phyloP scores from a whole-genome alignment of 2,329 filamentous ascomycete species.

The Exserohilum turcica region DNA sequence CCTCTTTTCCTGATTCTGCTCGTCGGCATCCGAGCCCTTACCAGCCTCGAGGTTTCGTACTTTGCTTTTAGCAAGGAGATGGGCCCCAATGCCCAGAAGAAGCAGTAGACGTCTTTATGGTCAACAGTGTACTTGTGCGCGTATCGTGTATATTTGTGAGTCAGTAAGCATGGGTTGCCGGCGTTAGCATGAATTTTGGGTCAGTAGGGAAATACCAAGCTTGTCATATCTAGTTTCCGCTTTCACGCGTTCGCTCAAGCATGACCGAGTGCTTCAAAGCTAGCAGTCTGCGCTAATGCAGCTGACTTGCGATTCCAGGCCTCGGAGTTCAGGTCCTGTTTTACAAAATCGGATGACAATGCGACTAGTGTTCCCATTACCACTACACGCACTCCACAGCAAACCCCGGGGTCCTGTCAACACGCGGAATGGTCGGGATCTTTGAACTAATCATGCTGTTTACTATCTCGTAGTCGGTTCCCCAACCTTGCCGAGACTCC shows the following conservation, averaged over 20 bases:
- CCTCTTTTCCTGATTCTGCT: slow-evolving; percentile 78
- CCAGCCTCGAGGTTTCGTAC: slow-evolving; percentile 86
- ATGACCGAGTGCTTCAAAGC: not conserved
- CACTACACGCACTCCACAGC: not conserved
- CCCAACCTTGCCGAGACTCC: slow-evolving; percentile 10
- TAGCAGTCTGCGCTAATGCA: too few relatives aligned
- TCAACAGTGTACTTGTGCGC: slow-evolving; percentile 2
- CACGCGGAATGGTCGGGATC: slow-evolving; percentile 1
- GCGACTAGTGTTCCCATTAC: not conserved
- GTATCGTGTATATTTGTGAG: slow-evolving; percentile 12
- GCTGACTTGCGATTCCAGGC: too few relatives aligned
- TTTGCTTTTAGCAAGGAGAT: slow-evolving; percentile 97
- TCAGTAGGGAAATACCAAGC: slow-evolving; percentile 16
- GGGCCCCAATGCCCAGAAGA: slow-evolving; percentile 87
- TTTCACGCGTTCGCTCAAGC: not conserved
- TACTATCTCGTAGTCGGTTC: slow-evolving; percentile 2
- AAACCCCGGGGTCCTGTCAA: not conserved
- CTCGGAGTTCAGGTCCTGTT: not conserved
- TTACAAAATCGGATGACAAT: not conserved
- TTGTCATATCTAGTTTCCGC: slow-evolving; percentile 4
- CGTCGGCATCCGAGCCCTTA: slow-evolving; percentile 75
- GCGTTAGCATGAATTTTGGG: slow-evolving; percentile 11
- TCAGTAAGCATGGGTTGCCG: slow-evolving; percentile 13
- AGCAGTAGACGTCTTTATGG: slow-evolving; percentile 54
- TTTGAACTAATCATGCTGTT: slow-evolving; percentile 5